Conservation (phyloP, 305 asterid genomes). For the Rubia tinctorum region DNA sequence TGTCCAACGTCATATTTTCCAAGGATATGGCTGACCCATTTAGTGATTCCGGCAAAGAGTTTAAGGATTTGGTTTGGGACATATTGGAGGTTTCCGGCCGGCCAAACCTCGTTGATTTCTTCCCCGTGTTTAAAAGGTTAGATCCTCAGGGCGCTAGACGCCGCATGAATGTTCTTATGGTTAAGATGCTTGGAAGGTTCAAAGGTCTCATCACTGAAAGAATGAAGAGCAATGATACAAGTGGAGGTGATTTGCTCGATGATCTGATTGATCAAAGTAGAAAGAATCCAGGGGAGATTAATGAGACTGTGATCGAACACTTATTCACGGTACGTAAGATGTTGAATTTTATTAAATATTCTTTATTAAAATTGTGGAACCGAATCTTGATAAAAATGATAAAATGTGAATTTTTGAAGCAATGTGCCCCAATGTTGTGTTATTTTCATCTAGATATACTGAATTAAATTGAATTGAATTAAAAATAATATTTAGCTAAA, state of each 20-base stretch:
- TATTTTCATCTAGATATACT: no score
- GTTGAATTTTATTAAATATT: background rate
- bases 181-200: slow-evolving; percentile 27
- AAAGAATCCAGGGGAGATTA: slow-evolving; percentile 45
- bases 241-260: slow-evolving; percentile 35
- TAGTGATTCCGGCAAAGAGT: slow-evolving; percentile 31
- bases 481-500: no score
- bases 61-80: slow-evolving; percentile 25
- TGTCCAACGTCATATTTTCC: slow-evolving; percentile 33
- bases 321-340: slow-evolving; percentile 44
- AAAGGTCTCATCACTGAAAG: slow-evolving; percentile 29
- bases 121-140: slow-evolving; percentile 15
- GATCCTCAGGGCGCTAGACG: slow-evolving; percentile 43
- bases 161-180: slow-evolving; percentile 19
- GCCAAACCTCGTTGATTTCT: slow-evolving; percentile 11
- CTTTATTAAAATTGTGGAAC: no score
- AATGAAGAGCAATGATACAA: slow-evolving; percentile 18
- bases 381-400: background rate
- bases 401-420: no score
- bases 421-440: no score
- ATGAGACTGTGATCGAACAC: slow-evolving; percentile 54
- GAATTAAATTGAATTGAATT: no score
- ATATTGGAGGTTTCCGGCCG: slow-evolving; percentile 27
- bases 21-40: slow-evolving; percentile 29
- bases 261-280: slow-evolving; percentile 27